Conservation (phyloP, 2,329 filamentous ascomycete genomes). For the Chaetothyriales sp. region DNA sequence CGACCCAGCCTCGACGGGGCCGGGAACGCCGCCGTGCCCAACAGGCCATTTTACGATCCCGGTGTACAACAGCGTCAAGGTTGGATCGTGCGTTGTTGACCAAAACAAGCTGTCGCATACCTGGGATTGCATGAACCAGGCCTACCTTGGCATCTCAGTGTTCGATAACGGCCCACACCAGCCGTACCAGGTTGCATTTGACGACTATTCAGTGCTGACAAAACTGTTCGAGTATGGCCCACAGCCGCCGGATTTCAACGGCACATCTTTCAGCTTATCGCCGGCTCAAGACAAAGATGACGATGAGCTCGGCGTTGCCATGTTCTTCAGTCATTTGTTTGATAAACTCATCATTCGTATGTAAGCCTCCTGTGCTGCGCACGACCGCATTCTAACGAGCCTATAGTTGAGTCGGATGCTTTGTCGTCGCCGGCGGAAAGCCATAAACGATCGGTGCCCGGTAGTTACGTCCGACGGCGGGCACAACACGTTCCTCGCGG, state of each 20-base stretch:
- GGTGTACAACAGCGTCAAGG: constrained; percentile 30
- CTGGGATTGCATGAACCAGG: constrained; percentile 34
- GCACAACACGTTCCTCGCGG: constrained; percentile 11
- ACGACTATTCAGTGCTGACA: constrained; percentile 23
- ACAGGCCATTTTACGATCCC: constrained; percentile 37
- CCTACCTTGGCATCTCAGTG: constrained; percentile 22
- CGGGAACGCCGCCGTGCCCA: constrained; percentile 27
- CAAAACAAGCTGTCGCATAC: constrained; percentile 28
- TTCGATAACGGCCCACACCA: constrained; percentile 19
- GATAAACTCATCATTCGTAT: constrained; percentile 46
- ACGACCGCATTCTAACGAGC: constrained; percentile 1
- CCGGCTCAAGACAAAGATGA: constrained; percentile 45
- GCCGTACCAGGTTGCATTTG: constrained; percentile 23
- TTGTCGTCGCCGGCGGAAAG: constrained; percentile 20
- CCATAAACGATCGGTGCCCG: constrained; percentile 19
- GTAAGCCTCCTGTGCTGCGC: constrained; percentile 2
- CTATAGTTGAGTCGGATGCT: constrained; percentile 22
- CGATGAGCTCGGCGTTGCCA: constrained; percentile 42
- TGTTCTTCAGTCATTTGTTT: constrained; percentile 47
- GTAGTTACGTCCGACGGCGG: neutral
- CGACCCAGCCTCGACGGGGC: constrained; percentile 32
- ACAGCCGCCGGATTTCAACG: constrained; percentile 39
- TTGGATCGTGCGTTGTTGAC: constrained; percentile 35
- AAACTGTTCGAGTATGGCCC: constrained; percentile 42
- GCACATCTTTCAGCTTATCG: constrained; percentile 32